Conservation (phyloP, 352 stramenopile species). For the Globisporangium solare region DNA sequence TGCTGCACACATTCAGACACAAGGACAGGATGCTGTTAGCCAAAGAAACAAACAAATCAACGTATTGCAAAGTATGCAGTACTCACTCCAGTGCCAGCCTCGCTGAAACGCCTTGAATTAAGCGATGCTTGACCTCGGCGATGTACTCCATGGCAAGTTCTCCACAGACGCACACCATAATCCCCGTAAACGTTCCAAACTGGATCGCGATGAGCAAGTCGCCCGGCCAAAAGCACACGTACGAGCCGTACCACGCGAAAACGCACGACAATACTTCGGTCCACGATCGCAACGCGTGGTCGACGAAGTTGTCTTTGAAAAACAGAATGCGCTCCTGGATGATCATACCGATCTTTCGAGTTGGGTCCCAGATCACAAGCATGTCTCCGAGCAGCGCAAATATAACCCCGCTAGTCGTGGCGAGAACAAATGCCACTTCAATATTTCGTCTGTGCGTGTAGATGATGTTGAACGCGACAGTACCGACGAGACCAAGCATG, state of each 20-base stretch:
- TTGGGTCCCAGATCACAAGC: slow-evolving; percentile 84
- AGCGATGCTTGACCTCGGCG: slow-evolving; percentile 49
- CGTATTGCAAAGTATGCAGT: background rate
- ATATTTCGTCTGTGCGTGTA: slow-evolving; percentile 81
- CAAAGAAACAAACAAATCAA: background rate
- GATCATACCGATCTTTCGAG: slow-evolving; percentile 70
- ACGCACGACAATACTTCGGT: slow-evolving; percentile 54
- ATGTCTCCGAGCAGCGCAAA: slow-evolving; percentile 79
- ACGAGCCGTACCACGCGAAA: slow-evolving; percentile 58
- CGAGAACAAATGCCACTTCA: slow-evolving; percentile 76
- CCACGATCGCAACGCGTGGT: slow-evolving; percentile 46
- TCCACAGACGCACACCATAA: slow-evolving; percentile 60
- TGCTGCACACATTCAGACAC: slow-evolving; percentile 23
- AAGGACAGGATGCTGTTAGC: slow-evolving; percentile 3
- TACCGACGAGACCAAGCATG: slow-evolving; percentile 67
- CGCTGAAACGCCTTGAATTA: slow-evolving; percentile 46
- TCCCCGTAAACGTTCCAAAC: slow-evolving; percentile 68
- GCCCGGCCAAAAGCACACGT: slow-evolving; percentile 57
- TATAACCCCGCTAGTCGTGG: slow-evolving; percentile 68
- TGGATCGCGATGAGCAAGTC: slow-evolving; percentile 74
- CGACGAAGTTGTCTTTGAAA: slow-evolving; percentile 50
- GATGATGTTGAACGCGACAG: slow-evolving; percentile 85
- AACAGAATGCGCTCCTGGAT: slow-evolving; percentile 76
- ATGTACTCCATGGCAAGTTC: slow-evolving; percentile 70
- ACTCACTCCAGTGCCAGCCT: slow-evolving; percentile 44